phyloP scores from a whole-genome alignment of 2,329 filamentous ascomycete genomes.

The Neurospora crassa region DNA sequence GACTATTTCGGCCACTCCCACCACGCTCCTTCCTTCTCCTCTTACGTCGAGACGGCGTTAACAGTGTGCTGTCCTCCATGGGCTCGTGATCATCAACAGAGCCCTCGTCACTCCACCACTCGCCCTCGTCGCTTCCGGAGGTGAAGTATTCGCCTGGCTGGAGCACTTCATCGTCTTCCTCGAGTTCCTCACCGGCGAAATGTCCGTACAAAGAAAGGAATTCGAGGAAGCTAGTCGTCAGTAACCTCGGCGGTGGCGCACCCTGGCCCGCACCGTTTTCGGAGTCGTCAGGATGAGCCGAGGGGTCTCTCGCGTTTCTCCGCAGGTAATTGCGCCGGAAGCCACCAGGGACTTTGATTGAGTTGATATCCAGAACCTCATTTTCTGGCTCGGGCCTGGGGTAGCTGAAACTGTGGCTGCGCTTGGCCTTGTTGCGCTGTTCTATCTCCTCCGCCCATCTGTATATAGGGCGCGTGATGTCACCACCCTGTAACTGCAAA shows the following conservation, averaged over 20 bases:
- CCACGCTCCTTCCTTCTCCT: conserved; percentile 68
- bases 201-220: conserved; percentile 93
- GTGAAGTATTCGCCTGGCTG: conserved; percentile 86
- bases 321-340: conserved; percentile 87
- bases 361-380: conserved; percentile 74
- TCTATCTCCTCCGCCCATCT: conserved; percentile 88
- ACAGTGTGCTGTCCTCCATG: conserved; percentile 79
- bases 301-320: conserved; percentile 58
- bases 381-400: conserved; percentile 69
- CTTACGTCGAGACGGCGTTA: conserved; percentile 65
- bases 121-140: conserved; percentile 61
- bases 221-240: conserved; percentile 91
- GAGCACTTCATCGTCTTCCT: conserved; percentile 89
- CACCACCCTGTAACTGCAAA: conserved; percentile 82
- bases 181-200: conserved; percentile 92
- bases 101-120: conserved; percentile 39
- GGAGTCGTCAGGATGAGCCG: conserved; percentile 31
- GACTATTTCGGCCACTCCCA: conserved; percentile 65
- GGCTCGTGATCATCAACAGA: conserved; percentile 63
- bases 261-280: conserved; percentile 28
- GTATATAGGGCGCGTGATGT: conserved; percentile 91
- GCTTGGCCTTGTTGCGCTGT: conserved; percentile 54
- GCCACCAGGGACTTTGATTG: conserved; percentile 87
- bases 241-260: conserved; percentile 48
- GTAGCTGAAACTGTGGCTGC: conserved; percentile 82